phyloP scores from a whole-genome alignment of 2,329 filamentous ascomycete species.

The Lithohypha guttulata region DNA sequence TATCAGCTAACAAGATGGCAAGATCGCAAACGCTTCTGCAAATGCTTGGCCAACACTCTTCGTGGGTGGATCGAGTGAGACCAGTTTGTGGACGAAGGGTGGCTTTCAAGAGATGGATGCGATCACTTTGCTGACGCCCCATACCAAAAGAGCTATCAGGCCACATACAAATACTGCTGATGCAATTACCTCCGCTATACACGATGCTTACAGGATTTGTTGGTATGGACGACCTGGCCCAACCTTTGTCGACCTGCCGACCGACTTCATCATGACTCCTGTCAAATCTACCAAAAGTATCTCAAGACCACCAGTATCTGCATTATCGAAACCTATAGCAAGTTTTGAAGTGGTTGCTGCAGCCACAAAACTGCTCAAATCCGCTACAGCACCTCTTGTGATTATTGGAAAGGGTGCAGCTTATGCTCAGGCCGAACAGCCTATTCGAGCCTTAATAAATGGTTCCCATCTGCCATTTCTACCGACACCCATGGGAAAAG shows the following conservation, averaged over 20 bases:
- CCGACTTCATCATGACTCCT: conserved; percentile 42
- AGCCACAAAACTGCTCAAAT: conserved; percentile 36
- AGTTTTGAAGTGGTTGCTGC: conserved; percentile 35
- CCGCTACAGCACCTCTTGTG: conserved; percentile 41
- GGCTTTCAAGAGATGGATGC: conserved; percentile 50
- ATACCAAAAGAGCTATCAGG: conserved; percentile 43
- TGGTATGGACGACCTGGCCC: conserved; percentile 46
- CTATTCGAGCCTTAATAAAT: conserved; percentile 37
- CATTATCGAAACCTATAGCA: conserved; percentile 32
- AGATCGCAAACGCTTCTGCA: conserved; percentile 41
- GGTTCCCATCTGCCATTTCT: conserved; percentile 44
- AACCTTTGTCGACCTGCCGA: conserved; percentile 45
- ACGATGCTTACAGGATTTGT: conserved; percentile 42
- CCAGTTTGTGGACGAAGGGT: conserved; percentile 41
- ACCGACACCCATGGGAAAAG: conserved; percentile 50
- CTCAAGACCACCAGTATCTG: conserved; percentile 17
- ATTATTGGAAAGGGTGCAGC: conserved; percentile 47
- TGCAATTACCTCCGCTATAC: conserved; percentile 32
- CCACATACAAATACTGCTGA: conserved; percentile 37
- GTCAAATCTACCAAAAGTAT: conserved; percentile 15
- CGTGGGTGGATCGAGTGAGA: conserved; percentile 44
- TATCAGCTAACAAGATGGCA: conserved; percentile 8
- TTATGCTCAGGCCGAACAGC: conserved; percentile 40
- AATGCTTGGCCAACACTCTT: conserved; percentile 47
- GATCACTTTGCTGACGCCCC: conserved; percentile 41